Base-by-base conservation (phyloP, 306 rosid genomes). In the Sechiopsis laciniata region DNA sequence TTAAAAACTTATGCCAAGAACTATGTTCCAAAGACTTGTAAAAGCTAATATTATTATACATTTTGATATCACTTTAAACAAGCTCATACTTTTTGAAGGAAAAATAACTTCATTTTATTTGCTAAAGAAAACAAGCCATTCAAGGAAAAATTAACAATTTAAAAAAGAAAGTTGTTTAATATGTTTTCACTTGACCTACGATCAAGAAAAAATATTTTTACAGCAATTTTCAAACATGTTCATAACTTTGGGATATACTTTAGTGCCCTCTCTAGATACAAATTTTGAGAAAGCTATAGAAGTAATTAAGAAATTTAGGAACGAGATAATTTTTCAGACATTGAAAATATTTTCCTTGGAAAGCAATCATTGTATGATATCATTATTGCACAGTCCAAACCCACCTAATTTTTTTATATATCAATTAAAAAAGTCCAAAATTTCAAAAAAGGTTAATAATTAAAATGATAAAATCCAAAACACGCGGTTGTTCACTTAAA, bases 321-420 rank as follows among this genome's bases (percentile, higher is more conserved):
- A 60, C 5, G 12, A 60, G 66, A 24, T 12, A 60, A 26, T 14
- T 11, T 24, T 26, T 60, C 11, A 61, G 46, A 6, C 19, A 29
- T 14, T 26, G 10, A 29, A 61, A 58, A 22, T 58, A 8, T 58
- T 10, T 3, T 58, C 40, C 26, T 24, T 58, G 64, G n/a, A 58
- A 61, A 61, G 29, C 67, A 61, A 26, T 62, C 68, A 62, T 62
- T 62, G 68, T 32, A 29, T 62, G 68, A 32, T 62, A 26, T 62
- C 68, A 62, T 16, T 62, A 32, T 62, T 62, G 68, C 12, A 62
- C n/a, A 26, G 68, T 42, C 48, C 48, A 42, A 42, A 42, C 10
- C 48, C 48, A 40, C 46, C 46, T 40, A 40, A 40, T 26, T 37
- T 37, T 37, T 37, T 4, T 1, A 37, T 37, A 37, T 37, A 37